Conservation (phyloP, 108 stramenopile genomes). For the Epithemia pelagica region DNA sequence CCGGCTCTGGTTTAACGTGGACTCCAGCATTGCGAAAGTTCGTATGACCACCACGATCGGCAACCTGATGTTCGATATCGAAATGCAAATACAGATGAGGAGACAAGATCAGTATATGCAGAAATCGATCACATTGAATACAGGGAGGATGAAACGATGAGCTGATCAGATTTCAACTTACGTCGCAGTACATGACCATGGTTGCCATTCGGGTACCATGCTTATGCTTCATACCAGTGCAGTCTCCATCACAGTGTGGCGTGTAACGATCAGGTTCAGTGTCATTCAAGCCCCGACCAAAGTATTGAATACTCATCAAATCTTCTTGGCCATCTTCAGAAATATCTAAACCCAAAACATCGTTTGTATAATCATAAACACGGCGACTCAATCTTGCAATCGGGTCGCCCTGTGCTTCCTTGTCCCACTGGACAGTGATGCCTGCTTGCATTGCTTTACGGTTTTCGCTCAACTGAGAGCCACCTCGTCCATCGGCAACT, state of each 20-base stretch:
- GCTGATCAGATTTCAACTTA: no score
- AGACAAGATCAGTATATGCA: no score
- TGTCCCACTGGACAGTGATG: constrained; percentile 64
- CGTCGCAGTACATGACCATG: constrained; percentile 89
- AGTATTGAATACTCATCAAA: constrained; percentile 80
- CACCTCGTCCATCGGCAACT: constrained; percentile 80
- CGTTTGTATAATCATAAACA: constrained; percentile 68
- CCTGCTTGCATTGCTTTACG: constrained; percentile 83
- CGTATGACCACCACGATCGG: constrained; percentile 78
- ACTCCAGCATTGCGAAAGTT: constrained; percentile 78
- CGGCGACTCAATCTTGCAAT: constrained; percentile 54
- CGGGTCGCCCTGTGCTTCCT: constrained; percentile 53
- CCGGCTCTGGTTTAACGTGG: constrained; percentile 66
- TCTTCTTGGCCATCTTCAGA: constrained; percentile 73
- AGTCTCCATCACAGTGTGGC: constrained; percentile 90
- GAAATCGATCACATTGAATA: no score
- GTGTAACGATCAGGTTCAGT: constrained; percentile 69
- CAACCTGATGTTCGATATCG: constrained; percentile 5
- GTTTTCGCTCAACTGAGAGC: constrained; percentile 44
- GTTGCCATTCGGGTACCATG: constrained; percentile 80
- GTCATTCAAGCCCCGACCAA: constrained; percentile 52
- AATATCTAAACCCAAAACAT: constrained; percentile 56
- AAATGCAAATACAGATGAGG: no score
- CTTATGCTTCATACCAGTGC: constrained; percentile 59
- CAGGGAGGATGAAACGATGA: no score